Conservation (phyloP, 2,329 filamentous ascomycete species). For the Beauveria sp. region DNA sequence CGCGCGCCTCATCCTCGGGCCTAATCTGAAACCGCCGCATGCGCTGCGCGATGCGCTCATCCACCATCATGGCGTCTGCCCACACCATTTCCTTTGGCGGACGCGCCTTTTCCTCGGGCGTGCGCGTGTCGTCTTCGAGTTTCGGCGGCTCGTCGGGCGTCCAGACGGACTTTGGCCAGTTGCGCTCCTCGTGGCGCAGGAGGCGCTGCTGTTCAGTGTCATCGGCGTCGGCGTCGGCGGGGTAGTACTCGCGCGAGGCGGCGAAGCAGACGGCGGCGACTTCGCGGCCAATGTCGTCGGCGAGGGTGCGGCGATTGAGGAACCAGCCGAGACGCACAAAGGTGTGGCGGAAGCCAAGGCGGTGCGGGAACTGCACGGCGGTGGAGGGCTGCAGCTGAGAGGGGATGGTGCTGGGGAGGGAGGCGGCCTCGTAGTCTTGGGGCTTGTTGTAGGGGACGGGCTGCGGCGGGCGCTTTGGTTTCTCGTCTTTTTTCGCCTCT, state of each 20-base stretch:
- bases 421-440: conserved; percentile 60
- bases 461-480: conserved; percentile 52
- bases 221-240: conserved; percentile 27
- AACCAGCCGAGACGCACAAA: conserved; percentile 81
- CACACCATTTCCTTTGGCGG: conserved; percentile 62
- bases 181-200: conserved; percentile 63
- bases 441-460: conserved; percentile 68
- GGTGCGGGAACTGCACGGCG: conserved; percentile 73
- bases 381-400: conserved; percentile 63
- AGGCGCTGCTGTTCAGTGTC: conserved; percentile 40
- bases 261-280: conserved; percentile 78
- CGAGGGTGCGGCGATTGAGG: conserved; percentile 75
- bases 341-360: conserved; percentile 88
- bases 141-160: conserved; percentile 39
- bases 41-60: conserved; percentile 64
- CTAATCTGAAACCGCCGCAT: conserved; percentile 74
- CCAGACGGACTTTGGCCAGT: conserved; percentile 79
- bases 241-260: conserved; percentile 39
- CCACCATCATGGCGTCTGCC: conserved; percentile 66
- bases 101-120: conserved; percentile 37
- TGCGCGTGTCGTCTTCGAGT: conserved; percentile 5
- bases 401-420: conserved; percentile 59
- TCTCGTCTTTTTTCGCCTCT: conserved; percentile 35
- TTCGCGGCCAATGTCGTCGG: conserved; percentile 79
- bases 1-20: conserved; percentile 62